Percentiles rank a stretch among this genome's conserved stretches.
phyloP scores from a whole-genome alignment of 352 stramenopile species.

The Pythium aquatile region DNA sequence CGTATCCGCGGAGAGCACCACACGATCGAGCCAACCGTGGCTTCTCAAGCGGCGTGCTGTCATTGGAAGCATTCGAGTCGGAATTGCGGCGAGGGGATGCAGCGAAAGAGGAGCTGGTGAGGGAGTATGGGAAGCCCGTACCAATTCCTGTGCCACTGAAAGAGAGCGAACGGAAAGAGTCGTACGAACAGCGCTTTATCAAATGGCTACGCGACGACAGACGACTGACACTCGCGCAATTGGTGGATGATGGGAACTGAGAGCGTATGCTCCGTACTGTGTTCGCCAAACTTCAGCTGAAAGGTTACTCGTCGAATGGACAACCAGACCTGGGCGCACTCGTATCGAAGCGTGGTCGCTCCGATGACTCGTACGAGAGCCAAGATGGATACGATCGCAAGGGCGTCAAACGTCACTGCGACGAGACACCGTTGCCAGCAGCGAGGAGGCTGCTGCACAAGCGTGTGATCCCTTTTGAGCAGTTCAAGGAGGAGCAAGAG shows the following conservation, averaged over 20 bases:
- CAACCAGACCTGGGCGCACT: background rate
- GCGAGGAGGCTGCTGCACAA: background rate
- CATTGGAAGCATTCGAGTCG: background rate
- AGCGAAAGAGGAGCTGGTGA: background rate
- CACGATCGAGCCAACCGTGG: background rate
- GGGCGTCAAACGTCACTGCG: background rate
- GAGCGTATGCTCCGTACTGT: background rate
- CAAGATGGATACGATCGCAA: background rate
- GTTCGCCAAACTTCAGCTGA: background rate
- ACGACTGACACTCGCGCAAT: background rate
- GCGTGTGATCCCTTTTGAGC: background rate
- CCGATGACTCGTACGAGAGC: background rate
- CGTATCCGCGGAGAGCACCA: background rate
- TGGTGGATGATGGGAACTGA: background rate
- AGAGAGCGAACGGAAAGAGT: background rate
- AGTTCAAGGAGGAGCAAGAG: background rate
- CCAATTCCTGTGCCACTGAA: constrained; percentile 1
- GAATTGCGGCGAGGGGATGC: background rate
- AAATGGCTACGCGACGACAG: background rate
- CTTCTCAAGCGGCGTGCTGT: constrained; percentile 3
- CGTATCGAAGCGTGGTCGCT: background rate
- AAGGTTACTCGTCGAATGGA: background rate
- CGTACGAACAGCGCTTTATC: background rate
- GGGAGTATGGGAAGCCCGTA: background rate
- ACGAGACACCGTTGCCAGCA: background rate